Base-by-base conservation (phyloP, 2,329 filamentous ascomycete species). In the Elsinoe perseae region DNA sequence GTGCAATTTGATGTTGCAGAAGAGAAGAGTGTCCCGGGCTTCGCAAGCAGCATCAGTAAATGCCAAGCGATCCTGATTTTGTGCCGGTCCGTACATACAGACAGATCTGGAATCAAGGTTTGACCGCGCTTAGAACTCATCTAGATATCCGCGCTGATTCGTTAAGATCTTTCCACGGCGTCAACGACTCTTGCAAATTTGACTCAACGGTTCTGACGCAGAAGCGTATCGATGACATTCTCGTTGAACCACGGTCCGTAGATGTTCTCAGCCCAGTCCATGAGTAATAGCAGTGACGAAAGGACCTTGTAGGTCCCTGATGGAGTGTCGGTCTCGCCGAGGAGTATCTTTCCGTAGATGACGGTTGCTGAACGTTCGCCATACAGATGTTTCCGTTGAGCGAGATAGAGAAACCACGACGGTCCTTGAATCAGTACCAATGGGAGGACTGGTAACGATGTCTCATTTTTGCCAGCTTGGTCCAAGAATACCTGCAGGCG, bases 251-350 rank as follows among this genome's bases (percentile, higher is more conserved):
- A 58, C 28, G 18, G 56, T 43, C 40, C 32, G 48, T 58, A 58
- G 21, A 44, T 30, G 23, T 38, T 43, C 42, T 58, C 50, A 27
- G 56, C 56, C 56, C 42, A 58, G 34, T 58, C 50, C 40, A 58
- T 54, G n/a, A 58, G 52, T 21, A 58, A 18, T 16, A 54, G 36
- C 32, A 58, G 50, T 27, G 46, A 50, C 8, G 50, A 54, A 38
- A 57, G 43, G 46, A 34, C 44, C 28, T 38, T 54, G 36, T 50
- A 55, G 27, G 50, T 32, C 48, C 56, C 50, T 36, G 36, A 34
- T 30, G 46, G 20, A 50, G 50, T 58, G 30, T 25, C 30, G 30
- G 34, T 42, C 42, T 58, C 56, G 28, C 56, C 50, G 28, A 58
- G 6, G 43, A 36, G 40, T 40, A 54, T 40, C 52, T 55, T 55